phyloP scores from a whole-genome alignment of 2,329 filamentous ascomycete genomes.

The Onygena corvina region DNA sequence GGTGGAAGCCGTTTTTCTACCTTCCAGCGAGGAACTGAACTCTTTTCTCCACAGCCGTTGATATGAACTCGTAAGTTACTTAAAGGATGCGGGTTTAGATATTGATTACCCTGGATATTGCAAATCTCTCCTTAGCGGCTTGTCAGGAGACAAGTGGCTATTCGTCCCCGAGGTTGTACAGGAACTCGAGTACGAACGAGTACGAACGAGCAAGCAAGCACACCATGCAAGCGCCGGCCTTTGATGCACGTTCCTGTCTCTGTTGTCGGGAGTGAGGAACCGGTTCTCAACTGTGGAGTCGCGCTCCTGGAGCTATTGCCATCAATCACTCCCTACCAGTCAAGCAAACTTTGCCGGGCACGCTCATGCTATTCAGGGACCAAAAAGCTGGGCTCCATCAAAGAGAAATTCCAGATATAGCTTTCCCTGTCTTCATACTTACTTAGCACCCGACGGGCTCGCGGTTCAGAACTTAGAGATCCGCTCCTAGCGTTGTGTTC shows the following conservation, averaged over 20 bases:
- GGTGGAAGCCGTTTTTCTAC: background rate
- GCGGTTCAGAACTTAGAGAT: background rate
- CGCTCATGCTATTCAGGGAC: background rate
- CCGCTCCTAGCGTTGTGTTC: background rate
- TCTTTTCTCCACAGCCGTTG: constrained; percentile 4
- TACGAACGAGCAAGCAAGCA: no score
- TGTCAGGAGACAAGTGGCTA: background rate
- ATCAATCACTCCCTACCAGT: no score
- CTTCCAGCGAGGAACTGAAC: background rate
- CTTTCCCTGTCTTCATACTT: no score
- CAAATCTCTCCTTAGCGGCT: background rate
- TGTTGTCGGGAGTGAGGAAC: background rate
- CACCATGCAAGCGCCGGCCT: background rate
- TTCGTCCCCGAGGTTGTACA: background rate
- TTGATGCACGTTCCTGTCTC: background rate
- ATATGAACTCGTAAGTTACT: background rate
- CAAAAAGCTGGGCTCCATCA: background rate
- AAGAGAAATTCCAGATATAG: background rate
- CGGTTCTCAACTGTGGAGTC: background rate
- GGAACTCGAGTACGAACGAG: background rate
- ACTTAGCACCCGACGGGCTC: background rate
- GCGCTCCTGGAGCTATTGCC: background rate
- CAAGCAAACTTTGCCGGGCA: background rate
- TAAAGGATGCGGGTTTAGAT: no score
- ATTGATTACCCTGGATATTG: background rate